Conservation (phyloP, 129 eudicot genomes). For the Calendula officinalis region DNA sequence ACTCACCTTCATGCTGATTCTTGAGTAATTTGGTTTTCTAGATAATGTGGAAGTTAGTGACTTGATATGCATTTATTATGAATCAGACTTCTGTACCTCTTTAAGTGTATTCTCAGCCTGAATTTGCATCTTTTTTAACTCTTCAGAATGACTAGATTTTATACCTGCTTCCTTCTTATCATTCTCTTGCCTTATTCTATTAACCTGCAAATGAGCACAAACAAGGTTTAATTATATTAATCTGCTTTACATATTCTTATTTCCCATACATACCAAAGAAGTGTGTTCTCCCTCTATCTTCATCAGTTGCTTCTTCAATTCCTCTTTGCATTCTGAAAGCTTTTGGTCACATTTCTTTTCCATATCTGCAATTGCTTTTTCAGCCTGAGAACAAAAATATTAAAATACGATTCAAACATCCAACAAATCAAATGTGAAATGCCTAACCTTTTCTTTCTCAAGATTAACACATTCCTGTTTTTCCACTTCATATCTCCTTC, state of each 20-base stretch:
- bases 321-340: constrained; percentile 65
- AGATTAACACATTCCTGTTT: constrained; percentile 66
- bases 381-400: constrained; percentile 49
- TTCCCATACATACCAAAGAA: constrained; percentile 55
- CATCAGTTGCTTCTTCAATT: constrained; percentile 52
- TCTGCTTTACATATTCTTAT: neutral
- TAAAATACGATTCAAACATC: constrained; percentile 9
- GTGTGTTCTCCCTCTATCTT: constrained; percentile 76
- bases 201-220: constrained; percentile 43
- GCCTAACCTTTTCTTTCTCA: constrained; percentile 83
- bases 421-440: neutral
- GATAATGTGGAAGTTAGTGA: constrained; percentile 8
- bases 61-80: constrained; percentile 15
- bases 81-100: constrained; percentile 57
- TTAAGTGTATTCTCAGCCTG: constrained; percentile 71
- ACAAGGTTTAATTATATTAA: constrained; percentile 9
- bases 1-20: constrained; percentile 83
- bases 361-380: constrained; percentile 55
- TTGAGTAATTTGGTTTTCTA: constrained; percentile 60
- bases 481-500: constrained; percentile 82
- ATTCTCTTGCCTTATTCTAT: constrained; percentile 50
- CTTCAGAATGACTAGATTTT: constrained; percentile 60
- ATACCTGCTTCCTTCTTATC: constrained; percentile 54
- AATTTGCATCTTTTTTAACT: constrained; percentile 54
- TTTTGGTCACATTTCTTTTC: constrained; percentile 59